phyloP scores from a whole-genome alignment of 441 rosid genomes.

The Bocquillonia castaneifolia region DNA sequence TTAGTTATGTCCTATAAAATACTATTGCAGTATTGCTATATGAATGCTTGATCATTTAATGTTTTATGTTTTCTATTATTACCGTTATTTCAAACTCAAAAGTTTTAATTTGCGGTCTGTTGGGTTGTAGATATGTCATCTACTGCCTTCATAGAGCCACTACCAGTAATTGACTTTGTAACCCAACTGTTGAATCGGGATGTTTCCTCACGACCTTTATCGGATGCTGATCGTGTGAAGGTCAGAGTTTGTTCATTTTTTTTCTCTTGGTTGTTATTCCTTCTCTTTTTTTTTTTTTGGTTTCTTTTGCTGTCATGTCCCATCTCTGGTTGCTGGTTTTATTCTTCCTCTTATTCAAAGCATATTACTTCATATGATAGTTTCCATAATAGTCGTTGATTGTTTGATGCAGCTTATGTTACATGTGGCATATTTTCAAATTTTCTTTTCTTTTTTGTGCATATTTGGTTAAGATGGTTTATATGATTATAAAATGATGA shows the following conservation, averaged over 20 bases:
- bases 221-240: conserved; percentile 94
- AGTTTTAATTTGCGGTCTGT: neutral
- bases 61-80: neutral
- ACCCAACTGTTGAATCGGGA: conserved; percentile 58
- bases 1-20: neutral
- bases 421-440: neutral
- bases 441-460: neutral
- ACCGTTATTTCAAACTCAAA: neutral
- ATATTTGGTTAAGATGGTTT: neutral
- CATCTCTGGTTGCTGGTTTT: neutral
- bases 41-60: neutral
- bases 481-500: neutral
- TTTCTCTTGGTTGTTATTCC: neutral
- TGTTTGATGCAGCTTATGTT: neutral
- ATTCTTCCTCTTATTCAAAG: neutral
- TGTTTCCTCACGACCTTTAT: conserved; percentile 61
- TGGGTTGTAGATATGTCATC: conserved; percentile 77
- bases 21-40: neutral
- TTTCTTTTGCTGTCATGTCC: neutral
- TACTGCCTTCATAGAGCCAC: conserved; percentile 87
- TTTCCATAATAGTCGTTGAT: neutral
- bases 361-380: neutral
- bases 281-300: no score
- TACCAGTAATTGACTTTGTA: conserved; percentile 74
- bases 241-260: conserved; percentile 28